A percentile compares a stretch with the other conserved stretches of the same genome.
Conservation (phyloP, 2,329 filamentous ascomycete genomes). For the Fusarium redolens region DNA sequence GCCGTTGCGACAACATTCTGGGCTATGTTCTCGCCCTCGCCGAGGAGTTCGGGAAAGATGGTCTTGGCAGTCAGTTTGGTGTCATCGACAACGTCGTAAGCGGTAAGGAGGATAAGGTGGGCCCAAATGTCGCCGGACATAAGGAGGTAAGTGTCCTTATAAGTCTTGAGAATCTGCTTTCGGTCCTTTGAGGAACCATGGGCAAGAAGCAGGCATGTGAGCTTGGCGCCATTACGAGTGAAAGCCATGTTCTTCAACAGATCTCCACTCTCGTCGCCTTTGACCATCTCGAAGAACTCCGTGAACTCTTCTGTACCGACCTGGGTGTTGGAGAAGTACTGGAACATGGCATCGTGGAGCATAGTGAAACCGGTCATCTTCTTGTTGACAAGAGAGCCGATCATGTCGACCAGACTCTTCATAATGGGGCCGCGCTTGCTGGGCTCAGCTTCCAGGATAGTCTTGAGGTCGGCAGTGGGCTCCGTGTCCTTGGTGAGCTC, state of each 20-base stretch:
- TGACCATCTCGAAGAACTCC: slow-evolving; percentile 90
- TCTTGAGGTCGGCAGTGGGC: slow-evolving; percentile 74
- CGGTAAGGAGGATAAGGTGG: slow-evolving; percentile 83
- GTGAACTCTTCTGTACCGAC: slow-evolving; percentile 82
- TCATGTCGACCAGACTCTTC: slow-evolving; percentile 84
- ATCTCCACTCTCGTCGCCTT: slow-evolving; percentile 91
- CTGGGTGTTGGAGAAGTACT: slow-evolving; percentile 88
- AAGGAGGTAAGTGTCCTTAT: slow-evolving; percentile 87
- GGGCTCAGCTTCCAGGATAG: slow-evolving; percentile 80
- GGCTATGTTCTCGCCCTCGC: slow-evolving; percentile 72
- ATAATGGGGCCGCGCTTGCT: slow-evolving; percentile 91
- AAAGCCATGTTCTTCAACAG: slow-evolving; percentile 96
- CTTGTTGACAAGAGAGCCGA: slow-evolving; percentile 95
- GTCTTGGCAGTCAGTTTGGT: slow-evolving; percentile 88
- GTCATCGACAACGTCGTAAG: slow-evolving; percentile 93
- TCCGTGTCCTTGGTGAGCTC: slow-evolving; percentile 66
- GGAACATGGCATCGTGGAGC: slow-evolving; percentile 97
- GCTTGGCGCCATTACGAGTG: slow-evolving; percentile 85
- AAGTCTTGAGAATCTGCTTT: slow-evolving; percentile 86
- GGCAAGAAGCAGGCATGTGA: slow-evolving; percentile 85
- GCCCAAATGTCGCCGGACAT: slow-evolving; percentile 85
- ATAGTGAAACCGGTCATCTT: slow-evolving; percentile 97
- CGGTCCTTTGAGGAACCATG: slow-evolving; percentile 92
- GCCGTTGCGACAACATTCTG: slow-evolving; percentile 73
- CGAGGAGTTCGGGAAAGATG: slow-evolving; percentile 87